phyloP scores from a whole-genome alignment of 345 rosid species.

The Eucalyptus dawsonii region DNA sequence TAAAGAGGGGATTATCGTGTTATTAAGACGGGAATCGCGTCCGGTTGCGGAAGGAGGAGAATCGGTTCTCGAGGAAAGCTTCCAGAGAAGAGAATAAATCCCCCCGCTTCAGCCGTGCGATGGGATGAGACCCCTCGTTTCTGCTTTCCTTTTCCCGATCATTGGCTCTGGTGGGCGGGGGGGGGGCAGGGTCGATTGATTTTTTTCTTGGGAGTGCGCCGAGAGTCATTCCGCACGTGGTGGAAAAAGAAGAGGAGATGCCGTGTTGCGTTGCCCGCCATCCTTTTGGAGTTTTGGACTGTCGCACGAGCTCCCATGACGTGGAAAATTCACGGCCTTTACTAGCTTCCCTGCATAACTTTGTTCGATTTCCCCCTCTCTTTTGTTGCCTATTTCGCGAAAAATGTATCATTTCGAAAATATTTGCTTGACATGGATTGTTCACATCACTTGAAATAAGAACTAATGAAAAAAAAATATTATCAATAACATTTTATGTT shows the following conservation, averaged over 20 bases:
- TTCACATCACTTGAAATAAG: too few relatives aligned
- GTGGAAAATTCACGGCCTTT: not conserved
- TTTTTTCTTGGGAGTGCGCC: not conserved
- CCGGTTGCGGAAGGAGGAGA: not conserved
- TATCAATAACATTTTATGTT: too few relatives aligned
- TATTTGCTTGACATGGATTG: fast-evolving
- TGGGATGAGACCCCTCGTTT: not conserved
- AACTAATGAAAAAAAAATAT: too few relatives aligned
- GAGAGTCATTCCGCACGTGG: not conserved
- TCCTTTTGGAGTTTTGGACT: not conserved
- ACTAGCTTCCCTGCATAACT: not conserved
- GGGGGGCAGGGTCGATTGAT: not conserved
- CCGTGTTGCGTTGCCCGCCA: not conserved
- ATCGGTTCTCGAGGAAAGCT: not conserved
- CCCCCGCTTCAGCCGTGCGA: not conserved
- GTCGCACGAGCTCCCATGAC: not conserved
- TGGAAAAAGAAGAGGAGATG: not conserved
- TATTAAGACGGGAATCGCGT: not conserved
- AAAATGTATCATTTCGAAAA: too few relatives aligned
- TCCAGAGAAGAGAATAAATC: not conserved
- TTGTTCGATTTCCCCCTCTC: not conserved
- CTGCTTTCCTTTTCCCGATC: not conserved
- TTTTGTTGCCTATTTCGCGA: fast-evolving
- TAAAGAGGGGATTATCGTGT: not conserved
- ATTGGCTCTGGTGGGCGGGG: too few relatives aligned